Conservation (phyloP, 306 rosid species). For the Trifolium repens region DNA sequence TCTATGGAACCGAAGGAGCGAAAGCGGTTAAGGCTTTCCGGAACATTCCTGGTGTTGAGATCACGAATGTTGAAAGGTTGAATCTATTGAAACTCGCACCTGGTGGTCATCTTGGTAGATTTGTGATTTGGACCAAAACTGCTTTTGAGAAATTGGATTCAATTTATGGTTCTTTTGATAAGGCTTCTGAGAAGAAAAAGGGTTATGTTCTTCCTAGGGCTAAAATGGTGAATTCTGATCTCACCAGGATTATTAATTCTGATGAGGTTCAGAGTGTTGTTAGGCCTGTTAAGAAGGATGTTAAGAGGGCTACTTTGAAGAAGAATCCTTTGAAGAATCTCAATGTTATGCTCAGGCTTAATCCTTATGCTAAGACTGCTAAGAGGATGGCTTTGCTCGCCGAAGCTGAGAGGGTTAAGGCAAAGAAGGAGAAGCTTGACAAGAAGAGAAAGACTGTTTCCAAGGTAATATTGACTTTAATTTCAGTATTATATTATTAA, state of each 20-base stretch:
- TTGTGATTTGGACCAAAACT: constrained; percentile 83
- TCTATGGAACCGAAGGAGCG: constrained; percentile 79
- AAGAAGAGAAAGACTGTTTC: constrained; percentile 70
- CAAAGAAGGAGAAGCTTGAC: constrained; percentile 85
- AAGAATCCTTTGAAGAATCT: constrained; percentile 86
- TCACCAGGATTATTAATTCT: constrained; percentile 83
- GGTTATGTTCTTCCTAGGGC: constrained; percentile 70
- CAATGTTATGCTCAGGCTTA: constrained; percentile 67
- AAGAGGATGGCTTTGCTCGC: constrained; percentile 79
- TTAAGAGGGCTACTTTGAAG: constrained; percentile 67
- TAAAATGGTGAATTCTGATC: constrained; percentile 77
- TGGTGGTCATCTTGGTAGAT: constrained; percentile 86
- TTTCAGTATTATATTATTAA: neutral
- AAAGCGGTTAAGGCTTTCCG: constrained; percentile 83
- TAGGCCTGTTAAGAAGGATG: constrained; percentile 72
- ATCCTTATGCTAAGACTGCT: constrained; percentile 85
- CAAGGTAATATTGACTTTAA: constrained; percentile 49
- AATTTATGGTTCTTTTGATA: constrained; percentile 79
- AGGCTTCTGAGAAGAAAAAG: constrained; percentile 74
- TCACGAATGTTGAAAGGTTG: constrained; percentile 76
- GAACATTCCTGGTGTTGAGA: constrained; percentile 76
- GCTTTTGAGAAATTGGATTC: constrained; percentile 94
- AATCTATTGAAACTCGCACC: constrained; percentile 78
- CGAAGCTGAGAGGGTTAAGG: constrained; percentile 74
- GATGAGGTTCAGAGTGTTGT: constrained; percentile 87